A percentile compares a stretch with the other conserved stretches of the same genome.
These are phyloP conservation scores for Microthlaspi erraticum DNA, from an alignment of 345 rosid genomes.

Conservation along the genomic window DNA sequence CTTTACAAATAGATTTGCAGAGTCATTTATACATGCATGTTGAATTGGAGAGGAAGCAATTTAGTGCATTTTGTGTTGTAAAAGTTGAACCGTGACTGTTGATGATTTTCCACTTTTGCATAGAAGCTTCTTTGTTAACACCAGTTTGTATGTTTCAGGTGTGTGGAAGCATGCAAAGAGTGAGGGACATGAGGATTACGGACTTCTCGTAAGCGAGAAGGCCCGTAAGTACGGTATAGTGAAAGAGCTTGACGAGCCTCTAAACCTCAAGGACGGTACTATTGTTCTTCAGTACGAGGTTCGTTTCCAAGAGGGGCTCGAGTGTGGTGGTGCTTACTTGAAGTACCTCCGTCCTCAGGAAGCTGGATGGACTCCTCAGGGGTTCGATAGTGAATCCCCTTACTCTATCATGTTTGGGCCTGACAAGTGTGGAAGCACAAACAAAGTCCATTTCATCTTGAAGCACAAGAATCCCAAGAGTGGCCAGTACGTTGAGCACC, in stretches of 20 bases:
- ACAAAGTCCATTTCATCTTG: constrained; percentile 87
- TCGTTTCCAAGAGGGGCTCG: constrained; percentile 82
- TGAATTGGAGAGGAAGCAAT: neutral
- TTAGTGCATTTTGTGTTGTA: neutral
- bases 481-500: constrained; percentile 79
- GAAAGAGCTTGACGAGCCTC: constrained; percentile 65
- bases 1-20: neutral
- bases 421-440: constrained; percentile 84
- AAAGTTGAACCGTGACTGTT: neutral
- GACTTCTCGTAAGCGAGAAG: constrained; percentile 80
- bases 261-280: constrained; percentile 70
- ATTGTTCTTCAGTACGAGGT: constrained; percentile 74
- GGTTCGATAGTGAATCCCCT: constrained; percentile 74
- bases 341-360: constrained; percentile 81
- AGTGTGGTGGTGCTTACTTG: constrained; percentile 90
- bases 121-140: constrained; percentile 37
- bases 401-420: constrained; percentile 93
- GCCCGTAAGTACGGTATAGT: constrained; percentile 85
- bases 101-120: constrained; percentile 3
- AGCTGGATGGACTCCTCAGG: constrained; percentile 72
- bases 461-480: constrained; percentile 95
- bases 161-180: constrained; percentile 81
- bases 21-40: neutral
- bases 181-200: constrained; percentile 86
- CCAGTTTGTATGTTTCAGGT: constrained; percentile 48